These are phyloP conservation scores for Phytophthora ramorum DNA, from an alignment of 352 stramenopile species.

Conservation along the genomic window DNA sequence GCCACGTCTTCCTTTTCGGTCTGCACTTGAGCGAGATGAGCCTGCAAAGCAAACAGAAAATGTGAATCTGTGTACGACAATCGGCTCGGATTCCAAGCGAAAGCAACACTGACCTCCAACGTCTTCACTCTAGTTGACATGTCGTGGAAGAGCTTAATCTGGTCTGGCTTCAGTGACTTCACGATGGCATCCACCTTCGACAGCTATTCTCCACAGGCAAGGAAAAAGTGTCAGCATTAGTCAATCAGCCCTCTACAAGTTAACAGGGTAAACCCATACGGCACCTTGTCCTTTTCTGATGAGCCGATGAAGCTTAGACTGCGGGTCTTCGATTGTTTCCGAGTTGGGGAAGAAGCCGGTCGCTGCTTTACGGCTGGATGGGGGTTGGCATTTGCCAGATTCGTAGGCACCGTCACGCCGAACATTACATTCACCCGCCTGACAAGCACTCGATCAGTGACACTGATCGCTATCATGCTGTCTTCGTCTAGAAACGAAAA, in stretches of 20 bases:
- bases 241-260: background rate
- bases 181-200: slow-evolving; percentile 81
- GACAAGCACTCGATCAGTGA: slow-evolving; percentile 62
- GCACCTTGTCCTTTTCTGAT: slow-evolving; percentile 53
- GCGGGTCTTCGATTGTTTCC: slow-evolving; percentile 34
- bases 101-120: slow-evolving; percentile 54
- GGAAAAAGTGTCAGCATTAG: background rate
- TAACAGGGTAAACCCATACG: background rate
- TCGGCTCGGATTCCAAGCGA: background rate
- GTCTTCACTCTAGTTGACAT: slow-evolving; percentile 81
- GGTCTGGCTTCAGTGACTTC: slow-evolving; percentile 81
- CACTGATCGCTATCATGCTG: slow-evolving; percentile 73
- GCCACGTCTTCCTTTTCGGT: slow-evolving; percentile 85
- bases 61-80: background rate
- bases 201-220: slow-evolving; percentile 38
- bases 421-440: slow-evolving; percentile 73
- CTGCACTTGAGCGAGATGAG: slow-evolving; percentile 66
- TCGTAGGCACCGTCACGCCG: slow-evolving; percentile 51
- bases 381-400: slow-evolving; percentile 23
- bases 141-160: slow-evolving; percentile 88
- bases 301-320: slow-evolving; percentile 45
- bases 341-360: slow-evolving; percentile 18
- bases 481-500: slow-evolving; percentile 78
- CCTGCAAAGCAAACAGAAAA: slow-evolving; percentile 27
- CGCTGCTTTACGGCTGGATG: slow-evolving; percentile 20